Evolutionary conservation across 2,329 filamentous ascomycete genomes (phyloP).

Genomic region (Macrophomina phaseolina): DNA sequence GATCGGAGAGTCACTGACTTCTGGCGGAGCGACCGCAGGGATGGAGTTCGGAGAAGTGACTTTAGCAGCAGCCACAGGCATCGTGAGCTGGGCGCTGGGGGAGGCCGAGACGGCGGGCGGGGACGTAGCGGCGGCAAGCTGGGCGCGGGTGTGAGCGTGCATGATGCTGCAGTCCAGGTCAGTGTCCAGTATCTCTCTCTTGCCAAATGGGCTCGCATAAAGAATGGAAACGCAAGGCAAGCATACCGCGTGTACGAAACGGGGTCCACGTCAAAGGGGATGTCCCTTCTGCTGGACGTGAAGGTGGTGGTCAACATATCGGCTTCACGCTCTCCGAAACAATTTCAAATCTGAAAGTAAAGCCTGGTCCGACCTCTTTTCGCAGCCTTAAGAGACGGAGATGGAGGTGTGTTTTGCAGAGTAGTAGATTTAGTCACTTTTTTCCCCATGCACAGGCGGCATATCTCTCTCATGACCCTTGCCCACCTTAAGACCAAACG

Average conservation of each 20-base stretch:
- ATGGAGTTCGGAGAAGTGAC: not conserved
- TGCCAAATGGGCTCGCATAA: too few relatives aligned
- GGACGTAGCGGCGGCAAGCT: conserved; percentile 13
- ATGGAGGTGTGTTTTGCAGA: not conserved
- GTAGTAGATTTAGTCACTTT: not conserved
- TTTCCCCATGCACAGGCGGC: not conserved
- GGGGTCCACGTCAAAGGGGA: conserved; percentile 5
- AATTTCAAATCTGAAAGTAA: not conserved
- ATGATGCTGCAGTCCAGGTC: conserved; percentile 4
- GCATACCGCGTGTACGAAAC: conserved; percentile 9
- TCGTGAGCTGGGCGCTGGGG: not conserved
- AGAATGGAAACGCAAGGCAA: not conserved
- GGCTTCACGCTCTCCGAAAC: not conserved
- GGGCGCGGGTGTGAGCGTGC: conserved; percentile 25
- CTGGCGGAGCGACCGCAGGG: not conserved
- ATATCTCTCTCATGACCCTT: not conserved
- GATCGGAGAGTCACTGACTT: too few relatives aligned
- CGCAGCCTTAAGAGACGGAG: not conserved
- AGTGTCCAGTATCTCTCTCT: not conserved
- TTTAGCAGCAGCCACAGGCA: not conserved
- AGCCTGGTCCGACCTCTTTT: not conserved
- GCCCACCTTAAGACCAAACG: conserved; percentile 5
- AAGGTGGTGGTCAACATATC: not conserved
- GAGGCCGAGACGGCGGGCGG: conserved; percentile 2
- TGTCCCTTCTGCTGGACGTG: not conserved